A percentile compares a stretch with the other conserved stretches of the same genome.
phyloP scores from a whole-genome alignment of 2,329 filamentous ascomycete genomes.

The Penicillium sp. region DNA sequence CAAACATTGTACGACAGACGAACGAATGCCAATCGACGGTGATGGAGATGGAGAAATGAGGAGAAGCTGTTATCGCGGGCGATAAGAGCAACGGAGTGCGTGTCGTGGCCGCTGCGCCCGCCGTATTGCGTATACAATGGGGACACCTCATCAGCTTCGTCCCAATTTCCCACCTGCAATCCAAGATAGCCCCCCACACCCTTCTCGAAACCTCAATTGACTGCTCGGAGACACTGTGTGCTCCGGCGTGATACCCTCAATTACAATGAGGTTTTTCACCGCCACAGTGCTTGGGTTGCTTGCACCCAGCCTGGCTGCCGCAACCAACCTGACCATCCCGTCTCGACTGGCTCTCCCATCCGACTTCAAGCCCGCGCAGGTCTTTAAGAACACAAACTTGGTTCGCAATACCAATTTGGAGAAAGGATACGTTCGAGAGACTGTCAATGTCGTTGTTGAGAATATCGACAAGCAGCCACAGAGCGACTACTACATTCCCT shows the following conservation, averaged over 20 bases:
- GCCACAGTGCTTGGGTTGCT: conserved; percentile 41
- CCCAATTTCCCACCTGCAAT: conserved; percentile 16
- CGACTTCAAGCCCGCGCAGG: conserved; percentile 78
- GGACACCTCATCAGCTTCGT: conserved; percentile 42
- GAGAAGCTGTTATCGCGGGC: conserved; percentile 27
- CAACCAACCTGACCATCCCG: conserved; percentile 30
- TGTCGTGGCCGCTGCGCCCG: conserved; percentile 36
- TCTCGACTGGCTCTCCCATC: conserved; percentile 41
- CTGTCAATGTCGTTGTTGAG: conserved; percentile 90
- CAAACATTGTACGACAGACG: conserved; percentile 20
- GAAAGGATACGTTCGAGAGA: conserved; percentile 88
- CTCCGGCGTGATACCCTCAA: conserved; percentile 33
- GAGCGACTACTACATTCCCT: conserved; percentile 87
- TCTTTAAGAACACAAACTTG: conserved; percentile 91
- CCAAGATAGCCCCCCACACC: conserved; percentile 9
- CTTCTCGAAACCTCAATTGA: conserved; percentile 17
- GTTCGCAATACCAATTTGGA: conserved; percentile 89
- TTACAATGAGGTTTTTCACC: conserved; percentile 45
- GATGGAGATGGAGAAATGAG: conserved; percentile 17
- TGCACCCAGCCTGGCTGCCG: conserved; percentile 39
- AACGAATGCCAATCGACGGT: conserved; percentile 7
- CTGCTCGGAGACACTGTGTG: conserved; percentile 23
- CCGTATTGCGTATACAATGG: conserved; percentile 34
- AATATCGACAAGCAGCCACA: conserved; percentile 80
- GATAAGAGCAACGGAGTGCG: conserved; percentile 35